phyloP scores from a whole-genome alignment of 257 asterid species.

The Lycium ferocissimum region DNA sequence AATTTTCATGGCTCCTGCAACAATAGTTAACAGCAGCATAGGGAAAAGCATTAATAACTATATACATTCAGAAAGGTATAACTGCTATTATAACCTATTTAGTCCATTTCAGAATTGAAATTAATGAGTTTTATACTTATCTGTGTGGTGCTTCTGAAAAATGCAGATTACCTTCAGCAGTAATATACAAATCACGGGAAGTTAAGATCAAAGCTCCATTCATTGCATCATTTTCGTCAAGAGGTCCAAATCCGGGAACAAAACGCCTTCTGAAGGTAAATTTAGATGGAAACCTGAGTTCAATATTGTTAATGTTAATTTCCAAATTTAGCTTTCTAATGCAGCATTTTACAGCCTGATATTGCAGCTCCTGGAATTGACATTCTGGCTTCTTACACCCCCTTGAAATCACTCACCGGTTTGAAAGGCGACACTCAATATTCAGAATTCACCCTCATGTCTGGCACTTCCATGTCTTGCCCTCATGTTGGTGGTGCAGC shows the following conservation, averaged over 20 bases:
- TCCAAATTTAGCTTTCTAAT: constrained; percentile 20
- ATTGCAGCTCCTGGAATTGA: constrained; percentile 92
- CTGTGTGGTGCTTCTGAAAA: constrained; percentile 5
- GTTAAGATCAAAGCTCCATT: constrained; percentile 72
- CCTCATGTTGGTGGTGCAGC: constrained; percentile 88
- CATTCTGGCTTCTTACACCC: constrained; percentile 85
- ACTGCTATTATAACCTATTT: background rate
- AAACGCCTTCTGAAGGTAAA: constrained; percentile 71
- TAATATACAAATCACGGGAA: constrained; percentile 66
- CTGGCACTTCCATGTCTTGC: constrained; percentile 96
- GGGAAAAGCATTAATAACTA: constrained; percentile 63
- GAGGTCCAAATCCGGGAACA: constrained; percentile 83
- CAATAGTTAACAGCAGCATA: constrained; percentile 57
- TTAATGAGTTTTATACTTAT: background rate
- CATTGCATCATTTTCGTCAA: constrained; percentile 82
- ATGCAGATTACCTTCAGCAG: constrained; percentile 79
- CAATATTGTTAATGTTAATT: background rate
- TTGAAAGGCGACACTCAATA: constrained; percentile 66
- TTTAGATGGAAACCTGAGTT: background rate
- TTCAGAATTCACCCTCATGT: constrained; percentile 80
- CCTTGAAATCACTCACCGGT: constrained; percentile 72
- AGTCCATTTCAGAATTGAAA: background rate
- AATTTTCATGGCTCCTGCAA: constrained; percentile 82
- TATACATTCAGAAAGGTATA: constrained; percentile 65
- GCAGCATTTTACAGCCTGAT: constrained; percentile 69